Base-by-base conservation (phyloP, 1,284 basidiomycete species). In the Irpex sp. region DNA sequence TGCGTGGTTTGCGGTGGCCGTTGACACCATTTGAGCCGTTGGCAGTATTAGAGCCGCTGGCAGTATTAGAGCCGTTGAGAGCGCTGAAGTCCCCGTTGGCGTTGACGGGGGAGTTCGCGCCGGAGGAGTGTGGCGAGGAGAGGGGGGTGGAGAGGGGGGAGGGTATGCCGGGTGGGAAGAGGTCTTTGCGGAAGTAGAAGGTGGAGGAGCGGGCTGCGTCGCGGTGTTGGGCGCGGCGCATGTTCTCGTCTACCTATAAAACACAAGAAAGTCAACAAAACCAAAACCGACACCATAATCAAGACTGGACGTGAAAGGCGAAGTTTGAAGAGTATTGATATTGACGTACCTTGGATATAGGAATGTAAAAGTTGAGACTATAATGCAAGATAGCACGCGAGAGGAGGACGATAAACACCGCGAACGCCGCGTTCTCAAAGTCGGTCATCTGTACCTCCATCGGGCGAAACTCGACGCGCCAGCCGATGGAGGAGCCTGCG, bases 401-500 rank as follows among this genome's bases (percentile, higher is more conserved):
- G 6, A 99, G 82, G 37, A 99, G 85, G 5, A 98, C 95, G 65
- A 97, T 86, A 75, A 99, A 99, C 54, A 98, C 87, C 36, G 93
- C 88, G 74, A 96, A 98, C 1, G 97, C 96, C 0, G 97, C 97
- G 74, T 99, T 99, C 80, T 99, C 97, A 74, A 96, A 99, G 78
- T 99, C 97, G 19, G 97, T 99, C 72, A 97, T 86, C 75, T 99
- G 97, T 2, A 99, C 94, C 76, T 99, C 97, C 97, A 99, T 99
- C 71, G 92, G 94, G 58, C 97, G 85, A 79, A 99, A 99, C 76
- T 99, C 97, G 17, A 99, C 96, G 52, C 97, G 85, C 97, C 97
- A 99, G 34, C 97, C 97, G 64, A 99, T 98, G 17, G 87, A 75
- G 1, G 94, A 95, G 63, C 93, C 89, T 1, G 92, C 89, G 37